A percentile compares a stretch with the other conserved stretches of the same genome.
Conservation (phyloP, 768 basidiomycete species). For the Tubosaeta sp. region DNA sequence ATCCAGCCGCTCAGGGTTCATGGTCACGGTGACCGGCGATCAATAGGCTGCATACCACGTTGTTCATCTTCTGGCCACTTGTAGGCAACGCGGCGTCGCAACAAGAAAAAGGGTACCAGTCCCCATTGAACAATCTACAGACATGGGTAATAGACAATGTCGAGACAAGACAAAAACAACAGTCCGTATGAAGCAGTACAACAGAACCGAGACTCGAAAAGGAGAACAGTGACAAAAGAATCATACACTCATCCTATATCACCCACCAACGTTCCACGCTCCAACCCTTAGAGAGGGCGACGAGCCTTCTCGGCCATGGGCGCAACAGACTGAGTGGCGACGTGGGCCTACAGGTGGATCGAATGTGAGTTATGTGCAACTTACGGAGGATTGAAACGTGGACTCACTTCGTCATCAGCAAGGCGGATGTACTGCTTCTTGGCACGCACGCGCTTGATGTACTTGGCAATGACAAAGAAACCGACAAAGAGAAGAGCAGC, state of each 20-base stretch:
- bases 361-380: conserved; percentile 4
- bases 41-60: neutral
- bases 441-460: conserved; percentile 32
- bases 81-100: neutral
- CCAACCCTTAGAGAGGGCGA: conserved; percentile 20
- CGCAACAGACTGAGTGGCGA: conserved; percentile 13
- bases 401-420: conserved; percentile 35
- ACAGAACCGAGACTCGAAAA: conserved; percentile 7
- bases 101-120: conserved; percentile 20
- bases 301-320: conserved; percentile 29
- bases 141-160: conserved; percentile 9
- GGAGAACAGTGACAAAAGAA: conserved; percentile 2
- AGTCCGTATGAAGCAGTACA: conserved; percentile 21
- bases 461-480: conserved; percentile 32
- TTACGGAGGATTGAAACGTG: neutral
- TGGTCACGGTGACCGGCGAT: neutral
- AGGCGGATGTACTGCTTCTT: conserved; percentile 34
- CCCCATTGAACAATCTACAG: conserved; percentile 18
- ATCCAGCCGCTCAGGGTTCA: neutral
- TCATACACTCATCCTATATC: neutral
- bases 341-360: conserved; percentile 12
- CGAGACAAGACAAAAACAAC: conserved; percentile 10
- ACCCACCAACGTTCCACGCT: neutral
- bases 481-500: conserved; percentile 36
- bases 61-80: neutral